A percentile compares a stretch with the other conserved stretches of the same genome.
Evolutionary conservation across 495 filamentous ascomycete genomes (phyloP).

Genomic region (Lineolata rhizophorae): DNA sequence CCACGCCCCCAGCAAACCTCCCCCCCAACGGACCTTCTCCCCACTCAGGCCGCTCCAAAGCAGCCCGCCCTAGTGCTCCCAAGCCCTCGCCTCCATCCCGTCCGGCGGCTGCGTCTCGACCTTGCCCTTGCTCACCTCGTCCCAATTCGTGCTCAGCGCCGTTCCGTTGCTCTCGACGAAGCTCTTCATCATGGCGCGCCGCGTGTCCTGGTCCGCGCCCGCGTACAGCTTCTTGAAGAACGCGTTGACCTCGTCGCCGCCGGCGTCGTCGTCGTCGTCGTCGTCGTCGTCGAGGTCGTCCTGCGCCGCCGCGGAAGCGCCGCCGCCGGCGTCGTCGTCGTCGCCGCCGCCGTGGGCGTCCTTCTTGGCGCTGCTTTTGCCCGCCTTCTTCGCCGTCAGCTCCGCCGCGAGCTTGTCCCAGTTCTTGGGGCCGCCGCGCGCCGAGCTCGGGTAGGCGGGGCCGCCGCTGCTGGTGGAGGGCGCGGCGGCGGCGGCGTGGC

Average conservation of each 20-base stretch:
- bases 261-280: constrained; percentile 38
- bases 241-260: constrained; percentile 44
- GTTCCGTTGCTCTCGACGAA: constrained; percentile 87
- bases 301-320: too few relatives aligned
- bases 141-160: constrained; percentile 81
- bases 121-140: constrained; percentile 49
- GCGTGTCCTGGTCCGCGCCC: constrained; percentile 53
- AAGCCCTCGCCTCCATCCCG: constrained; percentile 49
- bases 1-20: too few relatives aligned
- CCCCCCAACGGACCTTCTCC: too few relatives aligned
- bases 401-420: constrained; percentile 65
- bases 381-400: constrained; percentile 28
- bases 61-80: constrained; percentile 5
- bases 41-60: too few relatives aligned
- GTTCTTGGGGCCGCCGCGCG: constrained; percentile 60
- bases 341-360: too few relatives aligned
- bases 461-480: constrained; percentile 9
- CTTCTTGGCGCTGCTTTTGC: constrained; percentile 12
- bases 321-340: constrained; percentile 10
- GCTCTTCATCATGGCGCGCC: constrained; percentile 93
- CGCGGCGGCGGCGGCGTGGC: background rate
- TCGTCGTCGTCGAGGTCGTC: constrained; percentile 11
- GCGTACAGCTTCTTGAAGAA: constrained; percentile 92
- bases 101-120: constrained; percentile 59
- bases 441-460: constrained; percentile 81